Conservation (phyloP, 148 eudicot species). For the Nepenthes gracilis region DNA sequence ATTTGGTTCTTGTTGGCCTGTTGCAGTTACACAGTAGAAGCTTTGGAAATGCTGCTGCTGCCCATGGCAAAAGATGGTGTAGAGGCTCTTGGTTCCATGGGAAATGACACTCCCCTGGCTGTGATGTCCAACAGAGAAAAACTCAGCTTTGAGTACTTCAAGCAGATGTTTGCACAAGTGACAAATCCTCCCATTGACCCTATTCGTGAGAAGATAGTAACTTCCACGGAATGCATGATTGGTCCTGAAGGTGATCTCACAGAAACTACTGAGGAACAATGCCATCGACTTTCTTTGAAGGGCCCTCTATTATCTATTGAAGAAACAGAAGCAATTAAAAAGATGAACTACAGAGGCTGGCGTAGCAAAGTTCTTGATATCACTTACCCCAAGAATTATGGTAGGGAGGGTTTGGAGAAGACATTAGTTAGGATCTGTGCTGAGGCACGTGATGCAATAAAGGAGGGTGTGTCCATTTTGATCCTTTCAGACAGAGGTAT, state of each 20-base stretch:
- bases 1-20: neutral
- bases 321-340: slow-evolving; percentile 93
- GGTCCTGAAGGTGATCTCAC: slow-evolving; percentile 99
- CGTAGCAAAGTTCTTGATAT: slow-evolving; percentile 89
- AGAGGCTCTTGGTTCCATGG: slow-evolving; percentile 99
- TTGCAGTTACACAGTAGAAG: slow-evolving; percentile 75
- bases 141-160: slow-evolving; percentile 91
- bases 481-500: slow-evolving; percentile 98
- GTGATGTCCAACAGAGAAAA: slow-evolving; percentile 98
- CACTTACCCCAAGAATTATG: slow-evolving; percentile 62
- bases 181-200: slow-evolving; percentile 99
- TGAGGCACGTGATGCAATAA: slow-evolving; percentile 77
- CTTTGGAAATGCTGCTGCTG: slow-evolving; percentile 88
- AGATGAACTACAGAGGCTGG: slow-evolving; percentile 94
- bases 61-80: slow-evolving; percentile 98
- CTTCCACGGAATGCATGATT: slow-evolving; percentile 98
- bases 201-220: slow-evolving; percentile 93
- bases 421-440: slow-evolving; percentile 81
- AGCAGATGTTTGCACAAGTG: slow-evolving; percentile 99
- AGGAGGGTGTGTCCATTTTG: slow-evolving; percentile 66
- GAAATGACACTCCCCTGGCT: slow-evolving; percentile 97
- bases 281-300: slow-evolving; percentile 89
- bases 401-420: slow-evolving; percentile 86
- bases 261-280: slow-evolving; percentile 90
- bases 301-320: slow-evolving; percentile 81